Conservation (phyloP, 331 rosid genomes). For the Acacia concinna region DNA sequence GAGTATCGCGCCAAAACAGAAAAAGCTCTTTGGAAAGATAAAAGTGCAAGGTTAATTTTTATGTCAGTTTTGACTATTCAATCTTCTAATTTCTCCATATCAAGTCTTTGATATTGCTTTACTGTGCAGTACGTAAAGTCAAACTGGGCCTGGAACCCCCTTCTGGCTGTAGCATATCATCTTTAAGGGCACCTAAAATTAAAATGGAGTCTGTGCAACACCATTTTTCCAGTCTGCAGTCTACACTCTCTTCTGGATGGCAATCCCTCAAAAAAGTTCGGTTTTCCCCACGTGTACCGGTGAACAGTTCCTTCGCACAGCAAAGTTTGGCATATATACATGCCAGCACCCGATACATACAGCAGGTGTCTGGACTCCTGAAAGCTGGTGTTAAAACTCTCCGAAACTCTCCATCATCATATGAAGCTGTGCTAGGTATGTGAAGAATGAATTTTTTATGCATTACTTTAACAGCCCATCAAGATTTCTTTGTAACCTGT, state of each 20-base stretch:
- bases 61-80: constrained; percentile 22
- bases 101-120: constrained; percentile 22
- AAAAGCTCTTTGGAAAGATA: constrained; percentile 88
- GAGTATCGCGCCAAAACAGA: constrained; percentile 82
- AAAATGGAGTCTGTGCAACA: constrained; percentile 58
- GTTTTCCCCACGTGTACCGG: constrained; percentile 68
- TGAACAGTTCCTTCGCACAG: constrained; percentile 71
- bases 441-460: constrained; percentile 1
- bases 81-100: constrained; percentile 25
- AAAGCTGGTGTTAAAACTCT: constrained; percentile 87
- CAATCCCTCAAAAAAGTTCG: constrained; percentile 63
- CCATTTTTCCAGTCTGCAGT: constrained; percentile 66
- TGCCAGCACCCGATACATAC: constrained; percentile 85
- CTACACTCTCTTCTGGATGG: constrained; percentile 76
- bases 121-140: constrained; percentile 80
- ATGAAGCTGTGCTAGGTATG: constrained; percentile 91
- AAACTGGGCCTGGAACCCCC: constrained; percentile 81
- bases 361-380: constrained; percentile 89
- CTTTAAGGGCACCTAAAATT: constrained; percentile 53
- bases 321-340: constrained; percentile 93
- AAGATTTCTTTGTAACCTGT: not conserved
- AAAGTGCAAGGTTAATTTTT: constrained; percentile 84
- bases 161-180: constrained; percentile 78
- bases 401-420: constrained; percentile 78
- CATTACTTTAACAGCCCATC: not conserved